These are phyloP conservation scores for Gossypium ekmanianum DNA, from an alignment of 345 rosid genomes.

Conservation along the genomic window DNA sequence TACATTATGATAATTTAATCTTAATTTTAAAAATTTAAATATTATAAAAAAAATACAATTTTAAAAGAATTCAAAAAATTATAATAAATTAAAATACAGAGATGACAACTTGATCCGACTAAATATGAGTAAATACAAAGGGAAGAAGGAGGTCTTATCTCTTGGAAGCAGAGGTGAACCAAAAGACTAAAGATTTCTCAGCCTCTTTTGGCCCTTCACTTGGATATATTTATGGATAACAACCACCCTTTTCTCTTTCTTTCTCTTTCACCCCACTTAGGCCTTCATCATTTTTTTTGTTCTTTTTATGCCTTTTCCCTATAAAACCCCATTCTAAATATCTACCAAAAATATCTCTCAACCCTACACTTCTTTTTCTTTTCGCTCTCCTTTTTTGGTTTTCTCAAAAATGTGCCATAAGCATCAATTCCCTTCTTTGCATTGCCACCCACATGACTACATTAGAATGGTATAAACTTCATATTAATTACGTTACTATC, in stretches of 20 bases:
- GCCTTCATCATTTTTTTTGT: background rate
- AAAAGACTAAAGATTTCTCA: slow-evolving; percentile 26
- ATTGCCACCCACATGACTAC: slow-evolving; percentile 45
- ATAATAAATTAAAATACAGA: no score
- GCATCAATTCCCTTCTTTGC: slow-evolving; percentile 36
- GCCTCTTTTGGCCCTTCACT: slow-evolving; percentile 49
- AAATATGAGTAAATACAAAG: no score
- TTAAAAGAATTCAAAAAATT: no score
- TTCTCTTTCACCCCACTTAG: background rate
- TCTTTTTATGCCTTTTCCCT: background rate
- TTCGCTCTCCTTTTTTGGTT: background rate
- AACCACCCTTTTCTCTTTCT: background rate
- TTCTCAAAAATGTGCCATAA: slow-evolving; percentile 19
- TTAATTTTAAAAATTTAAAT: no score
- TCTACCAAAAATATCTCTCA: slow-evolving; percentile 21
- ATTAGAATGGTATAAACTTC: slow-evolving; percentile 7
- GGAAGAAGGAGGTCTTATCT: background rate
- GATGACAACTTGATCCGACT: no score
- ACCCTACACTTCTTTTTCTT: background rate
- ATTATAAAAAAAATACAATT: no score
- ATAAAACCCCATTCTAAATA: slow-evolving; percentile 23
- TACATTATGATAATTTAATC: no score
- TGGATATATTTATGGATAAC: slow-evolving; percentile 43
- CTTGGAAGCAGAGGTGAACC: slow-evolving; percentile 23
- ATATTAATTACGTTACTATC: background rate